These are phyloP conservation scores for Exserohilum rostratum DNA, from an alignment of 2,329 filamentous ascomycete genomes.

Conservation along the genomic window DNA sequence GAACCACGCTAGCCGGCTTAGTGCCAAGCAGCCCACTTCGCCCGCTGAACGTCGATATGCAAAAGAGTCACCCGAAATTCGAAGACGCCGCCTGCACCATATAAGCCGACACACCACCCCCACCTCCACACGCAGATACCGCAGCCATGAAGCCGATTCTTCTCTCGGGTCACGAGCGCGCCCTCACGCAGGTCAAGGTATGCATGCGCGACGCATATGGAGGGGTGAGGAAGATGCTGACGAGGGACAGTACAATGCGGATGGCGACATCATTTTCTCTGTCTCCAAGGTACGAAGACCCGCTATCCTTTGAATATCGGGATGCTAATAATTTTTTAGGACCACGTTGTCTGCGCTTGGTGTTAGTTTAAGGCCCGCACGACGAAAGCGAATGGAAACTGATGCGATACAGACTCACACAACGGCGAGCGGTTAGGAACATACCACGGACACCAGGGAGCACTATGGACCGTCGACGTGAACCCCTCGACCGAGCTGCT, in stretches of 20 bases:
- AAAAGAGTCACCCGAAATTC: slow-evolving; percentile 40
- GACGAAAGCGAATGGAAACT: slow-evolving; percentile 19
- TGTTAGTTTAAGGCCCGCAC: slow-evolving; percentile 50
- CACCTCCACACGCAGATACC: slow-evolving; percentile 23
- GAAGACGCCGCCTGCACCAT: slow-evolving; percentile 28
- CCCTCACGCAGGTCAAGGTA: slow-evolving; percentile 84
- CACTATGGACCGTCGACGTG: slow-evolving; percentile 98
- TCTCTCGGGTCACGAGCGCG: slow-evolving; percentile 94
- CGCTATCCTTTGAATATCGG: background rate
- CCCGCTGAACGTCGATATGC: slow-evolving; percentile 37
- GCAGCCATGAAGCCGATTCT: slow-evolving; percentile 88
- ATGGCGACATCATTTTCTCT: slow-evolving; percentile 97
- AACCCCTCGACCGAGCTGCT: slow-evolving; percentile 90
- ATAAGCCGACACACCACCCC: slow-evolving; percentile 23
- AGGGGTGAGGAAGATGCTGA: slow-evolving; percentile 1
- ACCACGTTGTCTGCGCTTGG: slow-evolving; percentile 97
- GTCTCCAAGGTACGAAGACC: slow-evolving; percentile 51
- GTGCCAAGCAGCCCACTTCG: slow-evolving; percentile 35
- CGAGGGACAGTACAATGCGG: slow-evolving; percentile 63
- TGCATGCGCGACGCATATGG: slow-evolving; percentile 1
- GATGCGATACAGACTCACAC: slow-evolving; percentile 65
- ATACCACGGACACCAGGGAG: slow-evolving; percentile 95
- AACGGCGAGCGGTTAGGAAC: slow-evolving; percentile 96
- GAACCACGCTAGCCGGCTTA: slow-evolving; percentile 26
- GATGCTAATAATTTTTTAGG: slow-evolving; percentile 44